Base-by-base conservation (phyloP, 169 alveolate genomes). In the Perkinsus olseni region DNA sequence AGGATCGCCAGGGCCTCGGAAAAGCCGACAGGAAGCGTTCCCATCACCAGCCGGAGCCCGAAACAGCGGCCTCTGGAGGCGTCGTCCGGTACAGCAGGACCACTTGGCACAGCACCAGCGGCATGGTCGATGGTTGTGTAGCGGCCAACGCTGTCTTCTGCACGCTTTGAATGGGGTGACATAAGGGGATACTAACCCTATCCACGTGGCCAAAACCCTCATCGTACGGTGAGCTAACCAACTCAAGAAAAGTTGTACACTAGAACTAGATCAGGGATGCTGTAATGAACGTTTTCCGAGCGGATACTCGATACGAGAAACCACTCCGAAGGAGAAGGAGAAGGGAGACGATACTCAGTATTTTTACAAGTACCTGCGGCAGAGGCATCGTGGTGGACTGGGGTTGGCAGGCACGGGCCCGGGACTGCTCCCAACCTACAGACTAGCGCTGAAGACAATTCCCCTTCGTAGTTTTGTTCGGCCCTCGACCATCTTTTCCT, bases 391-490 rank as follows among this genome's bases (percentile, higher is more conserved):
- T n/a, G n/a, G n/a, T n/a, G n/a, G n/a, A n/a, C n/a, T n/a, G n/a
- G n/a, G n/a, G n/a, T n/a, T n/a, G n/a, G n/a, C n/a, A n/a, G n/a
- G n/a, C n/a, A n/a, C n/a, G n/a, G n/a, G n/a, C n/a, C n/a, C 62
- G 17, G 62, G 24, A 45, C 24, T 45, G 17, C 6, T 6, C 17
- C 24, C 62, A 6, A 10, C 82, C 17, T 98, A 99, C 93, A 99
- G 97, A 91, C 99, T 98, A 20, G 99, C 99, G 17, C 99, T 98
- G 96, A 99, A 99, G 45, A 99, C 99, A 91, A 99, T 99, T 51
- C 99, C 99, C 92, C 99, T 98, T 95, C 98, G 98, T 31, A 99
- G 97, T 91, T 97, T 97, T 50, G 96, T 95, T 51, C 97, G 96
- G n/a, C 99, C 98, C 91, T 98, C 98, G 91, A 98, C 97, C 92